phyloP scores from a whole-genome alignment of 2,329 filamentous ascomycete genomes.

The Pseudogymnoascus sp. region DNA sequence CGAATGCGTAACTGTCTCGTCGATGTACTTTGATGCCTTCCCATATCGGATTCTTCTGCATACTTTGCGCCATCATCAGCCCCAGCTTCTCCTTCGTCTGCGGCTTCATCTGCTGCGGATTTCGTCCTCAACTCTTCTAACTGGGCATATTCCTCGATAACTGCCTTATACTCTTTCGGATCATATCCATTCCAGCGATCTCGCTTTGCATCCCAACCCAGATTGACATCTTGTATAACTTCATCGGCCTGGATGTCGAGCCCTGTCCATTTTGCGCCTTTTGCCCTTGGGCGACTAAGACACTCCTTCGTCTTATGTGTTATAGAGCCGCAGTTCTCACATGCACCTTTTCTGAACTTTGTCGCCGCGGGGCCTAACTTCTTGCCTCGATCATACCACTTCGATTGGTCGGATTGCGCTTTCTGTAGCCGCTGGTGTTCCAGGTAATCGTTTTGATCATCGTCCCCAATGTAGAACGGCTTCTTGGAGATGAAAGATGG shows the following conservation, averaged over 20 bases:
- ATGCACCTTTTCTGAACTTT: constrained; percentile 95
- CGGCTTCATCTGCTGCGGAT: constrained; percentile 39
- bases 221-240: constrained; percentile 69
- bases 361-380: constrained; percentile 81
- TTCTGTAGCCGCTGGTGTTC: constrained; percentile 84
- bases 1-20: constrained; percentile 85
- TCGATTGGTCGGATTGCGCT: constrained; percentile 55
- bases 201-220: constrained; percentile 95
- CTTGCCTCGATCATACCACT: constrained; percentile 90
- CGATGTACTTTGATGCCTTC: constrained; percentile 80
- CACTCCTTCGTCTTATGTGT: constrained; percentile 95
- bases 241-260: constrained; percentile 92
- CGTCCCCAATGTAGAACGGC: constrained; percentile 84
- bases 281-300: constrained; percentile 76
- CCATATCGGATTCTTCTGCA: constrained; percentile 95
- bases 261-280: constrained; percentile 86
- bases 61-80: constrained; percentile 63
- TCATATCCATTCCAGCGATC: constrained; percentile 99
- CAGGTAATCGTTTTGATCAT: constrained; percentile 78
- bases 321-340: constrained; percentile 97
- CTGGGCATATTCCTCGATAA: constrained; percentile 85
- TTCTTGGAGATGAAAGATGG: constrained; percentile 96
- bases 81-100: constrained; percentile 42
- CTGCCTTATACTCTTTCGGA: constrained; percentile 69
- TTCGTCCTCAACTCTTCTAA: constrained; percentile 64